Evolutionary conservation across 2,329 filamentous ascomycete genomes (phyloP).

Genomic region (Erysiphe pulchra): DNA sequence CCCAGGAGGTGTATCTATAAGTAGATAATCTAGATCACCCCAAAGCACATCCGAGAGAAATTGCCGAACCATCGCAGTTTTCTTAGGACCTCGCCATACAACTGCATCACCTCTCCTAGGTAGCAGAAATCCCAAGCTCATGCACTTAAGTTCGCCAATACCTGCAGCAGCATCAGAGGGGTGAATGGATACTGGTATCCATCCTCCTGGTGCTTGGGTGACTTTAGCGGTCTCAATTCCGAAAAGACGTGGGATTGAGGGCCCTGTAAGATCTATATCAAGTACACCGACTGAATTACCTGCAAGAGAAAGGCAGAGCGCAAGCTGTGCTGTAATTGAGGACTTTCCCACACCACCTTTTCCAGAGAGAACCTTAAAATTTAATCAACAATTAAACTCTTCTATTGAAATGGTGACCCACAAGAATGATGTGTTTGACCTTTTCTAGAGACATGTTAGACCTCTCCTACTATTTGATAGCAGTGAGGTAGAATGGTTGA

Average conservation of each 20-base stretch:
- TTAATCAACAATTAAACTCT: conserved; percentile 2
- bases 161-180: conserved; percentile 23
- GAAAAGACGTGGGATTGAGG: conserved; percentile 87
- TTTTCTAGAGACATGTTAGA: conserved; percentile 36
- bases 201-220: conserved; percentile 71
- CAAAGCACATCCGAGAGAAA: conserved; percentile 83
- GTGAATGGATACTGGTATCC: conserved; percentile 75
- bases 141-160: conserved; percentile 47
- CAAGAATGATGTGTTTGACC: conserved; percentile 55
- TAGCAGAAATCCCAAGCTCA: conserved; percentile 83
- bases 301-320: conserved; percentile 61
- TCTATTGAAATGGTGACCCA: conserved; percentile 16
- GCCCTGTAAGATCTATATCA: conserved; percentile 86
- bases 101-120: conserved; percentile 68
- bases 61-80: conserved; percentile 95
- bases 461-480: background rate
- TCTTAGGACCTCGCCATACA: conserved; percentile 94
- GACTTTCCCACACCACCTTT: conserved; percentile 98
- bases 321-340: conserved; percentile 87
- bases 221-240: conserved; percentile 76
- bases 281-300: conserved; percentile 84
- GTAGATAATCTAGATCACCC: conserved; percentile 66
- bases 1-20: conserved; percentile 89
- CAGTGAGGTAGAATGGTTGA: background rate
- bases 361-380: conserved; percentile 48